Evolutionary conservation across 495 filamentous ascomycete species (phyloP), one percentile per base, ranked within the genome.

Genomic region (Xylaria grammica): DNA sequence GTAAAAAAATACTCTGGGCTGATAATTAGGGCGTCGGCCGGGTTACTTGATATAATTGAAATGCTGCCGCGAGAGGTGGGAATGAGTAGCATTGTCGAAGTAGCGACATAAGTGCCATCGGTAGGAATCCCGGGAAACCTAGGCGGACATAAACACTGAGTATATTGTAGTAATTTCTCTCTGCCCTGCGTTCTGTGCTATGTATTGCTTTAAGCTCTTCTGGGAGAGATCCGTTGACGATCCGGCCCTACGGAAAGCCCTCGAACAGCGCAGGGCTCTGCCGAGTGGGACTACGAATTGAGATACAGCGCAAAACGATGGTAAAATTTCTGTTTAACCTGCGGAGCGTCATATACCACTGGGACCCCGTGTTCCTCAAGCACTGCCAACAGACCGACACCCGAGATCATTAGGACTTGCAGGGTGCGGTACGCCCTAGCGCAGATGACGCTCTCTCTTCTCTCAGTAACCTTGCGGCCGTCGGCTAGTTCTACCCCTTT

Each of bases 351-450:
- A 0, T 81, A 71, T 19, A 82, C 52, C 4, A 82, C 62, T 0
- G 74, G 69, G 51, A 88, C 83, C 20, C 75, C 65, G 70, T 82
- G 79, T 40, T 78, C 61, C 17, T 68, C 45, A 0, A 89, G 78
- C 10, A 84, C 75, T 0, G 71, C 60, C 15, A 72, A 66, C 1
- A 81, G 81, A 0, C 86, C 86, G 63, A 89, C 82, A 9, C 86
- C 86, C 0, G 84, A 87, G 20, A 86, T 80, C 77, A 86, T 82
- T 3, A 88, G 78, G 46, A 87, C 74, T 48, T 85, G 79, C 9
- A 86, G 85, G 0, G 79, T 75, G 61, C 85, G 79, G 34, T 86
- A 71, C 3, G 84, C 78, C 6, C 86, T 86, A 22, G 76, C 76
- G 4, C 77, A 80, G 8, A 89, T 57, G 40, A 89, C 80, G 20